These are phyloP conservation scores for Acanthamoeba healyi DNA, from an alignment of 208 protist genomes.

Conservation along the genomic window DNA sequence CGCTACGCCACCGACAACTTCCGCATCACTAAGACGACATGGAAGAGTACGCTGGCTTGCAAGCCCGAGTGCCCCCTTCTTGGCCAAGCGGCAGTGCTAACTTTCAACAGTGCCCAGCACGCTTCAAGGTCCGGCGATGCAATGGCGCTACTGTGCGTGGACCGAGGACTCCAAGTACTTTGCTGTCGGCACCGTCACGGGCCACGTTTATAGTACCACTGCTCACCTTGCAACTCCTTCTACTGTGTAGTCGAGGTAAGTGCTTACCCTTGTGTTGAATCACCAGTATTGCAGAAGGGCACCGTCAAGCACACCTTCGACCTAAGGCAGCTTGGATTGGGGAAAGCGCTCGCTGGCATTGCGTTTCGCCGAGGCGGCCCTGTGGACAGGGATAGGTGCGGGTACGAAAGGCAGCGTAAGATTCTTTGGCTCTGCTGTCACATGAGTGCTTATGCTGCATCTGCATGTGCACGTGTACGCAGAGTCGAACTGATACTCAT, in stretches of 20 bases:
- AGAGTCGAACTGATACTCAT: constrained; percentile 47
- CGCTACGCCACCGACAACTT: constrained; percentile 67
- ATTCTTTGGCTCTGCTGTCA: no score
- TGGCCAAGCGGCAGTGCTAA: neutral
- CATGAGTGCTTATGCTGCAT: neutral
- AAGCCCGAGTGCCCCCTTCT: neutral
- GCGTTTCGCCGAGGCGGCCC: neutral
- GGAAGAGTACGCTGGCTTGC: neutral
- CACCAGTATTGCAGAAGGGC: no score
- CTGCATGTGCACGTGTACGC: neutral
- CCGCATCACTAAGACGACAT: constrained; percentile 42
- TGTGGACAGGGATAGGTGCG: neutral
- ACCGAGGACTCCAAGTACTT: no score
- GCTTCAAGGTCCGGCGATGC: neutral
- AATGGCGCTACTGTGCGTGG: no score
- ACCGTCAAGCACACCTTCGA: no score
- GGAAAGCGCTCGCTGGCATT: constrained; percentile 12
- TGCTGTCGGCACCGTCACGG: no score
- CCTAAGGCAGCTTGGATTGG: no score
- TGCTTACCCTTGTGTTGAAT: neutral
- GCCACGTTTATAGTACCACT: neutral
- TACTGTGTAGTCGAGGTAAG: neutral
- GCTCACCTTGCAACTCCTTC: neutral
- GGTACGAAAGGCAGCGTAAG: no score
- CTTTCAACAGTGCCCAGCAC: neutral